Evolutionary conservation across 805 yeast genomes (phyloP).

Genomic region (Saccharomycopsis olivae): DNA sequence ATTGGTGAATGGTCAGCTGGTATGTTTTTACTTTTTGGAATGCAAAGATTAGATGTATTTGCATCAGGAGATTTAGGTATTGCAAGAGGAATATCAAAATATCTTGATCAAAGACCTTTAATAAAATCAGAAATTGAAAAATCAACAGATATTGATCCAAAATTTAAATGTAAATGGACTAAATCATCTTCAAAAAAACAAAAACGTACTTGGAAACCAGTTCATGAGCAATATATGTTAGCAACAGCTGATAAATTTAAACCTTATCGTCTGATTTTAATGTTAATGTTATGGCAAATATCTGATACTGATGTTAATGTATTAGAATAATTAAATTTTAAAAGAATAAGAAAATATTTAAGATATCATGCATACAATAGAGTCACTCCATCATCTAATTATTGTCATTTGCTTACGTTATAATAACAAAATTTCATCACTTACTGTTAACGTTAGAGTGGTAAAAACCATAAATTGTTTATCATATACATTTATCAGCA

Average conservation of each 20-base stretch:
- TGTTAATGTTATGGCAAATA: constrained; percentile 67
- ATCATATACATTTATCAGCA: no score
- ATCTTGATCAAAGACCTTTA: constrained; percentile 44
- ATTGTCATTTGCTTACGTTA: no score
- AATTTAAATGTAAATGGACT: constrained; percentile 28
- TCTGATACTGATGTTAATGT: constrained; percentile 47
- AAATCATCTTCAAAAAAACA: constrained; percentile 28
- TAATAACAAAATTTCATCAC: no score
- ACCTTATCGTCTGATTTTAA: constrained; percentile 60
- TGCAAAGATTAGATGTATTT: constrained; percentile 58
- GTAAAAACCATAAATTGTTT: no score
- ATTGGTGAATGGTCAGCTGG: constrained; percentile 82
- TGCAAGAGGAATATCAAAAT: constrained; percentile 67
- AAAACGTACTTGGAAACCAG: constrained; percentile 55
- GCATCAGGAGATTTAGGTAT: constrained; percentile 77
- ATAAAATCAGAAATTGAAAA: constrained; percentile 35
- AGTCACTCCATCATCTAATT: no score
- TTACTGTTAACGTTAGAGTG: no score
- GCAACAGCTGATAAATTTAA: constrained; percentile 45
- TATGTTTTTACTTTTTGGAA: constrained; percentile 71
- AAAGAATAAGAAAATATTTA: no score
- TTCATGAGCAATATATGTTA: constrained; percentile 47
- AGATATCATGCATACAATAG: no score
- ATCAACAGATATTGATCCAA: constrained; percentile 26
- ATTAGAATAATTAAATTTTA: not conserved